Conservation (phyloP, 1,284 basidiomycete species). For the Boletellus sp. region DNA sequence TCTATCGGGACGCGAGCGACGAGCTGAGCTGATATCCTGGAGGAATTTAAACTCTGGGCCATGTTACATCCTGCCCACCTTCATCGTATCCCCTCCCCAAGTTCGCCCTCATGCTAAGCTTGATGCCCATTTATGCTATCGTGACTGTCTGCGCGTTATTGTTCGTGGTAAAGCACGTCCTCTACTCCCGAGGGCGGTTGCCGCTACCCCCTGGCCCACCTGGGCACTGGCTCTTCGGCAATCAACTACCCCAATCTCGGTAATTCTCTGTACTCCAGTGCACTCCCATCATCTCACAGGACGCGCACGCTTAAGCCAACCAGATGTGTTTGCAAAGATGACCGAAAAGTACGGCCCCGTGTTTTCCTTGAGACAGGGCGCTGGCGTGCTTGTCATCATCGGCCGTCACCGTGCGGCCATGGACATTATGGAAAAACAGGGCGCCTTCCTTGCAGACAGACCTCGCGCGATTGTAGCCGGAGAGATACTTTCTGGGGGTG, state of each 20-base stretch:
- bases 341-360: constrained; percentile 19
- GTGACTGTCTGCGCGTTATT: constrained; percentile 4
- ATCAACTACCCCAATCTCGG: constrained; percentile 10
- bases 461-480: constrained; percentile 17
- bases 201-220: constrained; percentile 15
- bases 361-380: constrained; percentile 17
- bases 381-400: constrained; percentile 12
- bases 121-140: constrained; percentile 1
- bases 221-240: constrained; percentile 18
- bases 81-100: too few relatives aligned
- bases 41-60: too few relatives aligned
- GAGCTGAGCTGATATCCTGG: too few relatives aligned
- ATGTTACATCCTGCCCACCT: too few relatives aligned
- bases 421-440: constrained; percentile 28
- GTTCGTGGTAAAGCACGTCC: neutral
- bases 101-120: too few relatives aligned
- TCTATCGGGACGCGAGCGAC: too few relatives aligned
- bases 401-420: constrained; percentile 17
- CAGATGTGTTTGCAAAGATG: constrained; percentile 17
- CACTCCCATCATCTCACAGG: too few relatives aligned
- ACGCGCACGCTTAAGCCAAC: constrained; percentile 2
- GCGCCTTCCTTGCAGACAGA: constrained; percentile 21
- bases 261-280: too few relatives aligned
- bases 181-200: neutral
- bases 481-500: constrained; percentile 17